phyloP scores from a whole-genome alignment of 768 basidiomycete species.

The Hirschioporus abietinus region DNA sequence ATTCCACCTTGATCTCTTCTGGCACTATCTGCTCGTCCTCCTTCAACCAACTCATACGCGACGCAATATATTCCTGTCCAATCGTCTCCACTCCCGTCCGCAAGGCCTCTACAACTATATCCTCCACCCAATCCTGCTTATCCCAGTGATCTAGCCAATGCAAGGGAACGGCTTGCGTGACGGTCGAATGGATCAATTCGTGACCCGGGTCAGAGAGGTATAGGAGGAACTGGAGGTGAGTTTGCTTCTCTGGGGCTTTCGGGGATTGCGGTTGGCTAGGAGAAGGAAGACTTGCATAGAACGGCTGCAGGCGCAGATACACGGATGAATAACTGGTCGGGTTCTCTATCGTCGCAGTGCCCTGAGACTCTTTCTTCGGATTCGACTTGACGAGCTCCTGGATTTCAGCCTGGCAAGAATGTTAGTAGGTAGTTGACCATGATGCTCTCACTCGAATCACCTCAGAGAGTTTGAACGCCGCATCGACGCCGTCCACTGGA shows the following conservation, averaged over 20 bases:
- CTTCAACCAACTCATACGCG: conserved; percentile 77
- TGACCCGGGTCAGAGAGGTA: conserved; percentile 77
- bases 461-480: conserved; percentile 81
- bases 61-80: conserved; percentile 86
- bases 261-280: conserved; percentile 24
- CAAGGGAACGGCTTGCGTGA: conserved; percentile 80
- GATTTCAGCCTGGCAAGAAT: conserved; percentile 56
- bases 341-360: conserved; percentile 33
- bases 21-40: conserved; percentile 20
- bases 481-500: conserved; percentile 77
- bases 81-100: conserved; percentile 83
- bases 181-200: conserved; percentile 64
- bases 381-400: conserved; percentile 71
- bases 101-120: conserved; percentile 82
- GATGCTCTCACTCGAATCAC: conserved; percentile 31
- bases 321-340: conserved; percentile 85
- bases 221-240: conserved; percentile 61
- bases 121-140: conserved; percentile 94
- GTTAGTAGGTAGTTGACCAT: background rate
- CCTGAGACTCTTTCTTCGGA: conserved; percentile 28
- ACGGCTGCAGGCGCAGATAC: conserved; percentile 91
- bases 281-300: conserved; percentile 51
- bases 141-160: conserved; percentile 90
- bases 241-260: conserved; percentile 16
- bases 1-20: conserved; percentile 12